A percentile compares a stretch with the other conserved stretches of the same genome.
Evolutionary conservation across 805 yeast species (phyloP).

Genomic region (Zygosaccharomyces bisporus): DNA sequence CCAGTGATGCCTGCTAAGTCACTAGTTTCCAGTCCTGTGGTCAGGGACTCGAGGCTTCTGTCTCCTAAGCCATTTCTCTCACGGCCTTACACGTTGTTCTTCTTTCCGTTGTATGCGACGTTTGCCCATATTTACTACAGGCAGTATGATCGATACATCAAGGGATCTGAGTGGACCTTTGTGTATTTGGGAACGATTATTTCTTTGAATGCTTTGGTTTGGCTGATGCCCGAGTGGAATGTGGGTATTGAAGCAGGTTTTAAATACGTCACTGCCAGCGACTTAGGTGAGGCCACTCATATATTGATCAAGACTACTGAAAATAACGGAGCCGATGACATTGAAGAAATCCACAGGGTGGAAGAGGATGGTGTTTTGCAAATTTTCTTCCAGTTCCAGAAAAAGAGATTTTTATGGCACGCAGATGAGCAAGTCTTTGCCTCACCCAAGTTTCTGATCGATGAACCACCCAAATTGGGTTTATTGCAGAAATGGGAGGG

Average conservation of each 20-base stretch:
- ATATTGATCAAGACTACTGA: conserved; percentile 77
- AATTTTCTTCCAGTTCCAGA: conserved; percentile 78
- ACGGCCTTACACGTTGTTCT: conserved; percentile 82
- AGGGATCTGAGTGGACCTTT: conserved; percentile 94
- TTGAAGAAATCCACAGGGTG: conserved; percentile 56
- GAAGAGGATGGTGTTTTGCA: conserved; percentile 58
- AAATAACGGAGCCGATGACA: conserved; percentile 81
- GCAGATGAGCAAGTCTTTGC: conserved; percentile 51
- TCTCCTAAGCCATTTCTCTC: conserved; percentile 55
- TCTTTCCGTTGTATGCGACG: conserved; percentile 69
- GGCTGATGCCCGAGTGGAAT: conserved; percentile 95
- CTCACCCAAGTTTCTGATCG: conserved; percentile 74
- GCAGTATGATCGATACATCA: conserved; percentile 77
- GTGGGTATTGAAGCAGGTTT: conserved; percentile 63
- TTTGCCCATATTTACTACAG: conserved; percentile 60
- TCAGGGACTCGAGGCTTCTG: conserved; percentile 69
- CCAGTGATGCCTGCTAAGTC: conserved; percentile 23
- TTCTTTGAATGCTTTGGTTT: conserved; percentile 67
- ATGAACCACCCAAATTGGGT: conserved; percentile 52
- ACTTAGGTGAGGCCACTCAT: conserved; percentile 61
- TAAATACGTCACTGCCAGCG: conserved; percentile 55
- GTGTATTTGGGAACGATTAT: conserved; percentile 73
- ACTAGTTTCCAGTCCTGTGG: conserved; percentile 68
- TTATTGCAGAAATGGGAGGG: conserved; percentile 58
- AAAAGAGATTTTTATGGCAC: conserved; percentile 80